phyloP scores from a whole-genome alignment of 1,284 basidiomycete species.

The Cutaneotrichosporon sp. region DNA sequence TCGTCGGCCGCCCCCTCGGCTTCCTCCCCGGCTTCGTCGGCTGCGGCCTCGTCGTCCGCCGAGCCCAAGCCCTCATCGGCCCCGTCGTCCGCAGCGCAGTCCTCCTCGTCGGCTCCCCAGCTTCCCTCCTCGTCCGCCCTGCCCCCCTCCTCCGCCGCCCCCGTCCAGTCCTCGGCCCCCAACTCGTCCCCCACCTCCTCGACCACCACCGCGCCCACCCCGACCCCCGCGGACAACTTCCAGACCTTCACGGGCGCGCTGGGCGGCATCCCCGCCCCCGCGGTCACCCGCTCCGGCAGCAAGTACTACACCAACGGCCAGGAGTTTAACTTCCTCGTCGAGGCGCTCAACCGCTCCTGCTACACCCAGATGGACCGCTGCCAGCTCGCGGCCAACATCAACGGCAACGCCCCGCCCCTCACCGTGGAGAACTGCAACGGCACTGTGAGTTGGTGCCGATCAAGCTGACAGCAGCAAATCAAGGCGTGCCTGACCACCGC shows the following conservation, averaged over 20 bases:
- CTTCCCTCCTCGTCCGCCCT: background rate
- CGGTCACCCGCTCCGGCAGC: slow-evolving; percentile 20
- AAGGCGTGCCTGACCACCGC: slow-evolving; percentile 9
- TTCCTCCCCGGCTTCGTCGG: background rate
- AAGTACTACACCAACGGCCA: slow-evolving; percentile 16
- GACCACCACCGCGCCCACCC: too few species aligned
- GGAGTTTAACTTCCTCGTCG: slow-evolving; percentile 31
- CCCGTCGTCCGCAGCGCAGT: slow-evolving; percentile 10
- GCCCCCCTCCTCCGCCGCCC: too few species aligned
- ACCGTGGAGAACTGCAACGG: slow-evolving; percentile 30
- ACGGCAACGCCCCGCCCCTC: slow-evolving; percentile 27
- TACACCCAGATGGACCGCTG: slow-evolving; percentile 34
- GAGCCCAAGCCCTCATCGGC: background rate
- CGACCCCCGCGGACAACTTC: slow-evolving; percentile 23
- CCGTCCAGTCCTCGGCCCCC: too few species aligned
- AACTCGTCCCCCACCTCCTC: too few species aligned
- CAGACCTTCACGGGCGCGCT: slow-evolving; percentile 35
- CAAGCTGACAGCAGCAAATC: slow-evolving; percentile 9
- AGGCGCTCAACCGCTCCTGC: slow-evolving; percentile 32
- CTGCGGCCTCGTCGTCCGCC: background rate
- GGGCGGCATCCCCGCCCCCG: slow-evolving; percentile 33
- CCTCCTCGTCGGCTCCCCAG: slow-evolving; percentile 8
- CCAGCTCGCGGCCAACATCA: slow-evolving; percentile 29
- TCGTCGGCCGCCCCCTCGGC: background rate
- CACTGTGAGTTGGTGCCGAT: background rate